Evolutionary conservation across 2,329 filamentous ascomycete genomes (phyloP).

Genomic region (Fusarium duplospermum): DNA sequence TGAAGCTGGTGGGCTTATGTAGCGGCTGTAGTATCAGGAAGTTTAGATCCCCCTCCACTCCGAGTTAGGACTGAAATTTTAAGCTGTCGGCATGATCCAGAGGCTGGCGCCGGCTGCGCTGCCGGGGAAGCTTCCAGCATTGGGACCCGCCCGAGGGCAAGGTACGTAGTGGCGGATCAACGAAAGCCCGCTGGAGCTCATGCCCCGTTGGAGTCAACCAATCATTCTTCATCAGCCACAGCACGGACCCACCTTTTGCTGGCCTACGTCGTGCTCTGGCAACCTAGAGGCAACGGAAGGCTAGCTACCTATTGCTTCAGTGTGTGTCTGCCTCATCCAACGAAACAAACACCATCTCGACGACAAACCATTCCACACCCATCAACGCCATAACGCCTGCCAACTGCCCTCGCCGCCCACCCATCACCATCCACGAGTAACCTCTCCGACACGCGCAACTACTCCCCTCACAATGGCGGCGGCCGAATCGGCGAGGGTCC

Average conservation of each 20-base stretch:
- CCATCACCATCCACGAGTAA: not conserved
- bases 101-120: slow-evolving; percentile 40
- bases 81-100: slow-evolving; percentile 43
- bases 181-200: slow-evolving; percentile 38
- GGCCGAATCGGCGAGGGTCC: slow-evolving; percentile 74
- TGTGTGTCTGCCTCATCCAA: slow-evolving; percentile 27
- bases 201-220: slow-evolving; percentile 22
- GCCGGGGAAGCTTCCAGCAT: slow-evolving; percentile 37
- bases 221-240: not conserved
- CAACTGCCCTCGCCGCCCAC: slow-evolving; percentile 2
- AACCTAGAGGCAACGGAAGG: slow-evolving; percentile 48
- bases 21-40: slow-evolving; percentile 42
- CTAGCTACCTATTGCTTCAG: slow-evolving; percentile 22
- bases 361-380: slow-evolving; percentile 19
- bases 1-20: slow-evolving; percentile 28
- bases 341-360: slow-evolving; percentile 32
- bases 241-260: slow-evolving; percentile 33
- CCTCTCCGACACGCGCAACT: slow-evolving; percentile 21
- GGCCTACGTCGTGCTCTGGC: slow-evolving; percentile 52
- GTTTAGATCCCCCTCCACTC: slow-evolving; percentile 30
- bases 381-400: not conserved
- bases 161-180: slow-evolving; percentile 45
- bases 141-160: not conserved
- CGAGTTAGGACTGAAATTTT: slow-evolving; percentile 47
- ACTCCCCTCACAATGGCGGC: slow-evolving; percentile 61